These are phyloP conservation scores for Calonectria pteridis DNA, from an alignment of 2,329 filamentous ascomycete genomes.

Conservation along the genomic window DNA sequence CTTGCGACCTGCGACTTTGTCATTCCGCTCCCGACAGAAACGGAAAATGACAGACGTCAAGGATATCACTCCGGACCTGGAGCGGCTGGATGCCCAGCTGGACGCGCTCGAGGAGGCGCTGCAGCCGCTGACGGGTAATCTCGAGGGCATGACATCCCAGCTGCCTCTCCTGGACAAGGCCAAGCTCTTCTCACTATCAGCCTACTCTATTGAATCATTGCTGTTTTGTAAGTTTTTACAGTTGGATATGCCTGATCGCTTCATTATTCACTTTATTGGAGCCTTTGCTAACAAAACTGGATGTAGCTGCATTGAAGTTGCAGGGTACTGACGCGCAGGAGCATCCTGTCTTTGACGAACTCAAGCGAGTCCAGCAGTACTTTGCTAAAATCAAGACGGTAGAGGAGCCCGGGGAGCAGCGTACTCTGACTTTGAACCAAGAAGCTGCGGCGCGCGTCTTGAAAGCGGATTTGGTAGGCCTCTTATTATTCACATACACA, in stretches of 20 bases:
- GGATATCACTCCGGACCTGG: slow-evolving; percentile 76
- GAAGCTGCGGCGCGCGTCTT: slow-evolving; percentile 85
- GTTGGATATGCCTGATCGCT: background rate
- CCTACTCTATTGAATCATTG: slow-evolving; percentile 91
- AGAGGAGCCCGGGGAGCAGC: slow-evolving; percentile 70
- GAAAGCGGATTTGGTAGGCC: slow-evolving; percentile 79
- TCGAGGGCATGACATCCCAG: slow-evolving; percentile 79
- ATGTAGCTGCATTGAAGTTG: slow-evolving; percentile 77
- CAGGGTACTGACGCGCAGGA: slow-evolving; percentile 85
- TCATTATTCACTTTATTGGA: background rate
- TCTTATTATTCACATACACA: background rate
- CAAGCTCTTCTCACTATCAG: slow-evolving; percentile 89
- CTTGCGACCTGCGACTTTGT: slow-evolving; percentile 16
- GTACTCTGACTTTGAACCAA: slow-evolving; percentile 73
- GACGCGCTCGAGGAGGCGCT: slow-evolving; percentile 82
- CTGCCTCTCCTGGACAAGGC: slow-evolving; percentile 94
- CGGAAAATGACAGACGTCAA: slow-evolving; percentile 56
- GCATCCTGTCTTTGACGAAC: slow-evolving; percentile 87
- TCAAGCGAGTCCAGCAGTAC: slow-evolving; percentile 89
- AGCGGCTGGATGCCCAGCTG: slow-evolving; percentile 81
- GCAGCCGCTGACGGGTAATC: slow-evolving; percentile 76
- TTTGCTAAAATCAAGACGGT: slow-evolving; percentile 89
- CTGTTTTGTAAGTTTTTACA: slow-evolving; percentile 76
- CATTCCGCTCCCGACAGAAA: background rate
- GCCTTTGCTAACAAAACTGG: background rate